Conservation (phyloP, 2,329 filamentous ascomycete species). For the Madurella fahalii region DNA sequence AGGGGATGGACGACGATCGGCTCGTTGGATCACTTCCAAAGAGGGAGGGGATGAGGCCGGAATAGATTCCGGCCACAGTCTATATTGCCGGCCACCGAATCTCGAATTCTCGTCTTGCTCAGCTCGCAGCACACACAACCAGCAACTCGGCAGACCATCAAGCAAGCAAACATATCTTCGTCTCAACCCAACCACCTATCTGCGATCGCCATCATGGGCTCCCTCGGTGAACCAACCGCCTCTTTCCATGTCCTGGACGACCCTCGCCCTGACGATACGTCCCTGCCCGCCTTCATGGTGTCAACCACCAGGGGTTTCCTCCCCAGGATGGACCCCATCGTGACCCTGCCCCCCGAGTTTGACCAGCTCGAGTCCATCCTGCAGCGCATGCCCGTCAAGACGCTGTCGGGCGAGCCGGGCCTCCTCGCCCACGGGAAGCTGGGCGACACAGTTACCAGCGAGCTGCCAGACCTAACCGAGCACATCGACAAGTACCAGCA, state of each 20-base stretch:
- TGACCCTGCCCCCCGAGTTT: conserved; percentile 68
- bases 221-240: conserved; percentile 26
- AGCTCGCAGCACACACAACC: neutral
- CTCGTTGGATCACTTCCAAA: neutral
- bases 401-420: conserved; percentile 66
- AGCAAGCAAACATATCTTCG: conserved; percentile 4
- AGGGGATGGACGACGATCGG: conserved; percentile 1
- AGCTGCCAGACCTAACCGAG: conserved; percentile 71
- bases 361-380: conserved; percentile 67
- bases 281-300: conserved; percentile 73
- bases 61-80: conserved; percentile 46
- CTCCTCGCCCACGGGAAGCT: conserved; percentile 71
- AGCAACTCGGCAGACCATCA: neutral
- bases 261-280: conserved; percentile 56
- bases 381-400: conserved; percentile 74
- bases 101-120: conserved; percentile 13
- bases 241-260: conserved; percentile 61
- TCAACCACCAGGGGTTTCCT: conserved; percentile 72
- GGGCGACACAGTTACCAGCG: conserved; percentile 67
- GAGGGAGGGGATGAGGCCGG: conserved; percentile 36
- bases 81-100: conserved; percentile 38
- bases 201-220: conserved; percentile 37
- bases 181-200: conserved; percentile 3
- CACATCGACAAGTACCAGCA: conserved; percentile 67
- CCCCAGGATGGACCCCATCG: conserved; percentile 60